Evolutionary conservation across 352 stramenopile genomes (phyloP).

Genomic region (Globisporangium carolinianum): DNA sequence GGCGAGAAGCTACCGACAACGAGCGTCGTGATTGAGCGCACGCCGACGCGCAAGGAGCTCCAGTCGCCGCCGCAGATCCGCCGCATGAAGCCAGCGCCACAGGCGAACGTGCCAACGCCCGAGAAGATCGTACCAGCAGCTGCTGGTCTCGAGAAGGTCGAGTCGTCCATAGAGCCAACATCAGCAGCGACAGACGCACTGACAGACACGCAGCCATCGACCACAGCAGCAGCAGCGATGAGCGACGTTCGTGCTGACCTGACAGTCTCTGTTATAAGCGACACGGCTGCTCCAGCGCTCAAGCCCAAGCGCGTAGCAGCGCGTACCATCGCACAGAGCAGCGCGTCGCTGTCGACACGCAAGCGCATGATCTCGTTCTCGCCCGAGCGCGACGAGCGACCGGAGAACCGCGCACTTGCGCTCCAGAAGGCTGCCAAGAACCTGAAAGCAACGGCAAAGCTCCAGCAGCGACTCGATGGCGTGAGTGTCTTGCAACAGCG

Average conservation of each 20-base stretch:
- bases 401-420: slow-evolving; percentile 43
- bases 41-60: slow-evolving; percentile 33
- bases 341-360: slow-evolving; percentile 50
- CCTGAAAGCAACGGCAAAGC: slow-evolving; percentile 60
- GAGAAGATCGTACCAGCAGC: slow-evolving; percentile 17
- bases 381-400: slow-evolving; percentile 44
- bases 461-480: slow-evolving; percentile 53
- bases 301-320: slow-evolving; percentile 18
- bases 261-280: background rate
- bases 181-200: background rate
- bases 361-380: slow-evolving; percentile 84
- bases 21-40: slow-evolving; percentile 29
- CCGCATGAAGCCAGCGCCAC: slow-evolving; percentile 11
- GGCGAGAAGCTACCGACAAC: slow-evolving; percentile 9
- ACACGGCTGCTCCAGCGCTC: background rate
- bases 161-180: background rate
- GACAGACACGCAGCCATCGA: background rate
- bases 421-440: slow-evolving; percentile 64
- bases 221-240: background rate
- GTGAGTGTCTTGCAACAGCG: slow-evolving; percentile 10
- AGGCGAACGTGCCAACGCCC: slow-evolving; percentile 20
- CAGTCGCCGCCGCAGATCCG: slow-evolving; percentile 15
- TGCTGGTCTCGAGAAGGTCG: slow-evolving; percentile 7
- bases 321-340: slow-evolving; percentile 61
- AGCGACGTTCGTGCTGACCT: background rate